Percentiles rank a stretch among this genome's conserved stretches.
Conservation (phyloP, 192 early-diverging fungal species). For the Jimgerdemannia lactiflua region DNA sequence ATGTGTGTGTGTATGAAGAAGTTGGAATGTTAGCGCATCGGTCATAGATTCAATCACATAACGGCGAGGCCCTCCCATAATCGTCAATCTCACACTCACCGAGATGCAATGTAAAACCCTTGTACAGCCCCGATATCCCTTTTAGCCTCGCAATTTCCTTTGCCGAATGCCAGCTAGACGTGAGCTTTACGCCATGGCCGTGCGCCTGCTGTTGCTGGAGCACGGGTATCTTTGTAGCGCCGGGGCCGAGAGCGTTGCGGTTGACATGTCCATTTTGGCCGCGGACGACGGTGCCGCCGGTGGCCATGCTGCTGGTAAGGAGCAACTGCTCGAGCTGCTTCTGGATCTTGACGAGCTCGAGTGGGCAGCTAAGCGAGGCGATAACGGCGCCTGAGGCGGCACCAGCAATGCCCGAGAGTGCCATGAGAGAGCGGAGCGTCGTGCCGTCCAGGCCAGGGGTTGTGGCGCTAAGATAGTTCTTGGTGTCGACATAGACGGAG, state of each 20-base stretch:
- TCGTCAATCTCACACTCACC: slow-evolving; percentile 5
- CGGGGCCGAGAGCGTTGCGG: not conserved
- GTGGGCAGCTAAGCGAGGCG: slow-evolving; percentile 66
- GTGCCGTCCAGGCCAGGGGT: slow-evolving; percentile 24
- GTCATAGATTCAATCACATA: too few relatives aligned
- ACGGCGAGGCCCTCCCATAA: too few relatives aligned
- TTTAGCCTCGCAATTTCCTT: slow-evolving; percentile 47
- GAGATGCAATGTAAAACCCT: slow-evolving; percentile 40
- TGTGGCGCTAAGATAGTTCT: slow-evolving; percentile 47
- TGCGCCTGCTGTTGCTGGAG: not conserved
- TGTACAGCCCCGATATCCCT: slow-evolving; percentile 44
- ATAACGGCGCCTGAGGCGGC: slow-evolving; percentile 61
- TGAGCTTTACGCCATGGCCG: not conserved
- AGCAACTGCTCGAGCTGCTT: slow-evolving; percentile 65
- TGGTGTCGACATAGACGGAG: slow-evolving; percentile 79
- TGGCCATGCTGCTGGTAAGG: slow-evolving; percentile 41
- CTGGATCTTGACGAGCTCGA: slow-evolving; percentile 79
- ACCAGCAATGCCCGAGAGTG: slow-evolving; percentile 51
- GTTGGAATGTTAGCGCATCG: not conserved
- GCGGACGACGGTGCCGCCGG: slow-evolving; percentile 35
- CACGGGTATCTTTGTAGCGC: not conserved
- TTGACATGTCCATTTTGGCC: slow-evolving; percentile 21
- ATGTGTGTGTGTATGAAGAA: not conserved
- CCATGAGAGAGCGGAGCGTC: slow-evolving; percentile 38
- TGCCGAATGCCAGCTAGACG: slow-evolving; percentile 50